These are phyloP conservation scores for Ehretia macrophylla DNA, from an alignment of 257 asterid genomes.

Conservation along the genomic window DNA sequence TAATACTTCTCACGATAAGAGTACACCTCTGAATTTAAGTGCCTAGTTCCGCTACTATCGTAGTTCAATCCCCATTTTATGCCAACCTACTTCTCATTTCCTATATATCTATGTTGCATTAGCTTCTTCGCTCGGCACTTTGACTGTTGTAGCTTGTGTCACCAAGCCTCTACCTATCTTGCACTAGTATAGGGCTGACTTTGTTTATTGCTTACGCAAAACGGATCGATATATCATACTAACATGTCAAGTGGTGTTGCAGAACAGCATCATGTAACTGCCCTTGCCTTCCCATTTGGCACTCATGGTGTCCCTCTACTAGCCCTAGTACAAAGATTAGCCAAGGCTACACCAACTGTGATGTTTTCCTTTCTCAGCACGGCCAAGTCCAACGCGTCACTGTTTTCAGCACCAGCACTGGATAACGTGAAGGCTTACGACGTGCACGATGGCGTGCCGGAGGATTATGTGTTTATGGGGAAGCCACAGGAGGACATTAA, in stretches of 20 bases:
- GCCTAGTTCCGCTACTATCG: no score
- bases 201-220: no score
- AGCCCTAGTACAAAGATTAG: slow-evolving; percentile 38
- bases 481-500: slow-evolving; percentile 31
- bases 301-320: slow-evolving; percentile 47
- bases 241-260: background rate
- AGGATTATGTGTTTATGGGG: slow-evolving; percentile 20
- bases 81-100: no score
- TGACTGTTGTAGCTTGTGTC: no score
- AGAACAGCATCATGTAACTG: slow-evolving; percentile 33
- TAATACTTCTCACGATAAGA: no score
- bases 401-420: background rate
- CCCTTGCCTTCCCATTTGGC: slow-evolving; percentile 53
- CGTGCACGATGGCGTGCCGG: slow-evolving; percentile 35
- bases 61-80: no score
- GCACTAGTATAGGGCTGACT: no score
- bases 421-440: slow-evolving; percentile 28
- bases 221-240: no score
- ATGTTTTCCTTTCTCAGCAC: slow-evolving; percentile 40
- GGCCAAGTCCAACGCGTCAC: slow-evolving; percentile 23
- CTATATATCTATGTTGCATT: no score
- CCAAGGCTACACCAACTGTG: slow-evolving; percentile 30
- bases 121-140: no score
- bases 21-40: no score
- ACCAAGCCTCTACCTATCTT: no score